Conservation (phyloP, 2,329 filamentous ascomycete species). For the Hirsutella rhossiliensis region DNA sequence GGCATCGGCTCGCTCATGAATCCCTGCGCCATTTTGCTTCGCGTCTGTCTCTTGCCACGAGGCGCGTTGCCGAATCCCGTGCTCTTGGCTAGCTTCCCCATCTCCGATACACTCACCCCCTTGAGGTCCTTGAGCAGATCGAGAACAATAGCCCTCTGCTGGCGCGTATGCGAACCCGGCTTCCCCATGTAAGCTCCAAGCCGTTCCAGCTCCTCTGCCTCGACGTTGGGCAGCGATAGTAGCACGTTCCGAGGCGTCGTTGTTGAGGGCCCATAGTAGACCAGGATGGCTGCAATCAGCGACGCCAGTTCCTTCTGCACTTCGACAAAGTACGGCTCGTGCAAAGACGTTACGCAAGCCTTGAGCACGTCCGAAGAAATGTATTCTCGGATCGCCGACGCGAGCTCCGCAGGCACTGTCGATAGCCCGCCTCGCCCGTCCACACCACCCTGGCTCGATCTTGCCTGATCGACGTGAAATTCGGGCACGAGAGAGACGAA, state of each 20-base stretch:
- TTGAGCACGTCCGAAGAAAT: slow-evolving; percentile 82
- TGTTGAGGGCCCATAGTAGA: slow-evolving; percentile 59
- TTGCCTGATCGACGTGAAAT: slow-evolving; percentile 48
- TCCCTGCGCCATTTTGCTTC: slow-evolving; percentile 47
- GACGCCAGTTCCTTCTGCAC: slow-evolving; percentile 84
- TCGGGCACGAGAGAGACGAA: slow-evolving; percentile 75
- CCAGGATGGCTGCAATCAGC: slow-evolving; percentile 75
- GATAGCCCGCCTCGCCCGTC: slow-evolving; percentile 14
- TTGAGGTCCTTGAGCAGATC: slow-evolving; percentile 78
- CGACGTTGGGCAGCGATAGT: slow-evolving; percentile 68
- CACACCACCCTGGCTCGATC: slow-evolving; percentile 6
- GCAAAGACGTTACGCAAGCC: slow-evolving; percentile 78
- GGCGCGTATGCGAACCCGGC: slow-evolving; percentile 50
- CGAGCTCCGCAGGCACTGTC: slow-evolving; percentile 37
- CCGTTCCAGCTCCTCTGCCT: slow-evolving; percentile 51
- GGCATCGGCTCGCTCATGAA: slow-evolving; percentile 47
- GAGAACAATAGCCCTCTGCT: slow-evolving; percentile 70
- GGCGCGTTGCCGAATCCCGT: slow-evolving; percentile 20
- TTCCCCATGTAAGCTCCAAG: slow-evolving; percentile 49
- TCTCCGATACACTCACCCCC: slow-evolving; percentile 85
- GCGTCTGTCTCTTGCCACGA: slow-evolving; percentile 14
- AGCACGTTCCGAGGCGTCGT: slow-evolving; percentile 63
- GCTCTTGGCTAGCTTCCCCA: slow-evolving; percentile 65
- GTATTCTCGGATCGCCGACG: slow-evolving; percentile 69
- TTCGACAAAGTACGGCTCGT: slow-evolving; percentile 95